A percentile compares a stretch with the other conserved stretches of the same genome.
Conservation (phyloP, 306 rosid genomes). For the Acacia melanoxylon region DNA sequence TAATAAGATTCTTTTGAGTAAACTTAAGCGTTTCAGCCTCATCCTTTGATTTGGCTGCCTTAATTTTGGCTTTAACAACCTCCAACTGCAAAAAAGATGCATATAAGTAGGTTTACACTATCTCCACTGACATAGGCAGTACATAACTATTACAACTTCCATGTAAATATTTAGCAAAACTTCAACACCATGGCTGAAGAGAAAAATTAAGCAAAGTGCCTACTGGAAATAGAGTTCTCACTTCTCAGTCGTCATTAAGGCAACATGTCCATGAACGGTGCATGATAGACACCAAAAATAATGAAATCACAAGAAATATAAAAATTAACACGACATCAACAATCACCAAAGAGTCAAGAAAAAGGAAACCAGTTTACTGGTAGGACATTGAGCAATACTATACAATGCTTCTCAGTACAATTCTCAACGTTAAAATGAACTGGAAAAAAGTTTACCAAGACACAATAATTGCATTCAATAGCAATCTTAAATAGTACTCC, state of each 20-base stretch:
- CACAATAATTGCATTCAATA: slow-evolving; percentile 17
- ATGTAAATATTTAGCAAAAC: slow-evolving; percentile 2
- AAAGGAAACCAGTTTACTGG: neutral
- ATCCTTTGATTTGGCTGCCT: slow-evolving; percentile 64
- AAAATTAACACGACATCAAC: slow-evolving; percentile 17
- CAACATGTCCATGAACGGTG: neutral
- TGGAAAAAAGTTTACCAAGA: neutral
- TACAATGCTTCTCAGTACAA: neutral
- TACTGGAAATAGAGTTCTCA: neutral
- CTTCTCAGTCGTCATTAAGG: neutral
- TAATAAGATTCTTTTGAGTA: slow-evolving; percentile 70
- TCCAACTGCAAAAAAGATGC: slow-evolving; percentile 62
- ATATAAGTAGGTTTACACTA: slow-evolving; percentile 20
- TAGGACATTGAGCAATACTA: neutral
- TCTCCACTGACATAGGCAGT: slow-evolving; percentile 11
- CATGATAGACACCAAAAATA: neutral
- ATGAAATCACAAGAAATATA: neutral
- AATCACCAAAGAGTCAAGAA: slow-evolving; percentile 12
- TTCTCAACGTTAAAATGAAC: neutral
- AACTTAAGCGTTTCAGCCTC: slow-evolving; percentile 82
- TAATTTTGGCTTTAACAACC: slow-evolving; percentile 71
- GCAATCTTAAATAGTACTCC: neutral
- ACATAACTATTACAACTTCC: slow-evolving; percentile 8
- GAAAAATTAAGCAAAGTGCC: neutral
- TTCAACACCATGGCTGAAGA: neutral